phyloP scores from a whole-genome alignment of 257 asterid species.

The Haberlea rhodopensis region DNA sequence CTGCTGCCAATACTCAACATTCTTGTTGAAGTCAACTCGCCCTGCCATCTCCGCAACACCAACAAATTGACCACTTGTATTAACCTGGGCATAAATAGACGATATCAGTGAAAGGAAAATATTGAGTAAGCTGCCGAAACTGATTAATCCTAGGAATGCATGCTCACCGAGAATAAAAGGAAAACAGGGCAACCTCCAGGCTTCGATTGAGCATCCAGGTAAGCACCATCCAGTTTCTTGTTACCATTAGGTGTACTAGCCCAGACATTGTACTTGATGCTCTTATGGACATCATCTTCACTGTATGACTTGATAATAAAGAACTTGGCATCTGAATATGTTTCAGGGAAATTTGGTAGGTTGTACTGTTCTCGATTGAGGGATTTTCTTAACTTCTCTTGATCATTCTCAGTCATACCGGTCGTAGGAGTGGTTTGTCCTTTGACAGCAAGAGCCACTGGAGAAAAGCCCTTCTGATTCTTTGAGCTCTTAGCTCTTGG shows the following conservation, averaged over 20 bases:
- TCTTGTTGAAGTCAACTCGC: too few relatives aligned
- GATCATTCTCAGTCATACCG: constrained; percentile 26
- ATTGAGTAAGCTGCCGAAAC: background rate
- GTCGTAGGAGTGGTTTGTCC: too few relatives aligned
- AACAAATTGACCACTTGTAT: constrained; percentile 63
- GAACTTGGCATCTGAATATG: too few relatives aligned
- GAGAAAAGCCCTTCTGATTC: too few relatives aligned
- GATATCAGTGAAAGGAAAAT: background rate
- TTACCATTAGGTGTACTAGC: too few relatives aligned
- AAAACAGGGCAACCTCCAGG: constrained; percentile 51
- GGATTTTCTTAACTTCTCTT: constrained; percentile 25
- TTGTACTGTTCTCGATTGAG: constrained; percentile 50
- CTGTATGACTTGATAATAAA: constrained; percentile 53
- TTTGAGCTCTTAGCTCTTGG: too few relatives aligned
- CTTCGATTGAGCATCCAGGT: too few relatives aligned
- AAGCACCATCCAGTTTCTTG: too few relatives aligned
- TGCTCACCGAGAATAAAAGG: constrained; percentile 61
- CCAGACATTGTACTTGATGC: constrained; percentile 54
- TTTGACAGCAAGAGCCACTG: too few relatives aligned
- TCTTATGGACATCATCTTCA: constrained; percentile 53
- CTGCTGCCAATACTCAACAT: too few relatives aligned
- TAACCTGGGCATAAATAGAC: constrained; percentile 40
- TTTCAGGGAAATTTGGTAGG: constrained; percentile 39
- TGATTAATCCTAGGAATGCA: background rate
- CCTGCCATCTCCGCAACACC: too few relatives aligned